These are phyloP conservation scores for Coccomyxa sp. DNA, from an alignment of 139 green algal species.

Conservation along the genomic window DNA sequence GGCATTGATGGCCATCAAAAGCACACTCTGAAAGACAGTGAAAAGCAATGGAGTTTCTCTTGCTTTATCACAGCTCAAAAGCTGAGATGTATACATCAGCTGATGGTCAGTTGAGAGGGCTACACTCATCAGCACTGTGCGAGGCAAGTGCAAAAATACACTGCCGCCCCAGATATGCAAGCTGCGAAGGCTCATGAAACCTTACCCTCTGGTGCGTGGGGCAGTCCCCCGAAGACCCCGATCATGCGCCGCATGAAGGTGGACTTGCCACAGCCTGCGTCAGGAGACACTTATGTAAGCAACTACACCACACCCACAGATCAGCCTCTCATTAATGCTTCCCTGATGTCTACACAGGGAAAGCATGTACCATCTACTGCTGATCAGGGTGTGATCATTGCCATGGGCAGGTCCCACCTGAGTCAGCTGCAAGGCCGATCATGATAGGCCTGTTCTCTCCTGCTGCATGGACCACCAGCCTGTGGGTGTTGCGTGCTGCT, in stretches of 20 bases:
- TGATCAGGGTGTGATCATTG: background rate
- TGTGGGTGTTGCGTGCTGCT: background rate
- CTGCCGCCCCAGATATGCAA: background rate
- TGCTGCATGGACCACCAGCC: constrained; percentile 24
- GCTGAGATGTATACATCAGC: background rate
- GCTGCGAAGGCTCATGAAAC: too few relatives aligned
- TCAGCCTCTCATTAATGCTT: too few relatives aligned
- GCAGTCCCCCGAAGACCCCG: constrained; percentile 89
- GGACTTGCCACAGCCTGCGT: constrained; percentile 97
- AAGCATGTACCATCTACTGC: background rate
- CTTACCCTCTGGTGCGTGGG: constrained; percentile 83
- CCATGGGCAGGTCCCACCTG: constrained; percentile 42
- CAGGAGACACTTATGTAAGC: background rate
- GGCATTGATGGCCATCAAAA: too few relatives aligned
- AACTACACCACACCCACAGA: background rate
- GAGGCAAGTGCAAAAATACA: background rate
- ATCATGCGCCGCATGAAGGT: constrained; percentile 99
- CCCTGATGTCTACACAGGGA: too few relatives aligned
- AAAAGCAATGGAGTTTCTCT: background rate
- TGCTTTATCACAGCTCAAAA: background rate
- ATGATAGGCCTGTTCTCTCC: constrained; percentile 87
- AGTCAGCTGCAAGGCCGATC: constrained; percentile 97
- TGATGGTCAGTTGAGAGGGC: too few relatives aligned
- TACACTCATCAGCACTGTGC: too few relatives aligned
- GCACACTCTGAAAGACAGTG: background rate